phyloP scores from a whole-genome alignment of 495 filamentous ascomycete species.

The Penicillium daleae region DNA sequence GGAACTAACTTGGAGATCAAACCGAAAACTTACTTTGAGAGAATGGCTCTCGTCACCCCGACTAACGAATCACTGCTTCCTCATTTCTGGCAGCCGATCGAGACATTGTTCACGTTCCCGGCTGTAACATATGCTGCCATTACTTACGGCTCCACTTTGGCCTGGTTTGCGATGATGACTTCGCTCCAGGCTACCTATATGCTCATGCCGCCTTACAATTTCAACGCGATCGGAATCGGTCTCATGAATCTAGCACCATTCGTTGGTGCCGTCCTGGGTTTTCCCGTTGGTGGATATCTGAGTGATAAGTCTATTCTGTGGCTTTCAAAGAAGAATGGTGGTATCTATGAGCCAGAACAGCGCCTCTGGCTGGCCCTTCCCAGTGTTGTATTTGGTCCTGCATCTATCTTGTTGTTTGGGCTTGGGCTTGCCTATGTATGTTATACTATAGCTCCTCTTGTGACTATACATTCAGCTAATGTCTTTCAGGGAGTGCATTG shows the following conservation, averaged over 20 bases:
- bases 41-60: constrained; percentile 32
- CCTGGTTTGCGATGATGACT: constrained; percentile 39
- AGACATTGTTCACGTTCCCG: constrained; percentile 31
- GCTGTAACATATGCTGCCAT: constrained; percentile 44
- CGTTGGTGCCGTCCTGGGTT: constrained; percentile 42
- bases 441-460: neutral
- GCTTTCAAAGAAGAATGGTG: constrained; percentile 41
- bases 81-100: constrained; percentile 32
- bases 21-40: constrained; percentile 29
- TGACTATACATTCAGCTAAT: neutral
- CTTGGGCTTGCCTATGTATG: constrained; percentile 35
- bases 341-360: constrained; percentile 49
- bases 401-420: constrained; percentile 41
- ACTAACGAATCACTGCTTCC: constrained; percentile 29
- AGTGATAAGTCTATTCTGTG: constrained; percentile 41
- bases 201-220: constrained; percentile 43
- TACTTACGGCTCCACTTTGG: constrained; percentile 38
- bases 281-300: constrained; percentile 37
- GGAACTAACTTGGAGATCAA: constrained; percentile 14
- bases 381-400: constrained; percentile 27
- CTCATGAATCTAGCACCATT: constrained; percentile 44
- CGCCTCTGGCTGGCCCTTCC: constrained; percentile 39
- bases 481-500: constrained; percentile 29
- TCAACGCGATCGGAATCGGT: constrained; percentile 39
- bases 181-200: constrained; percentile 38